Conservation (phyloP, 2,329 filamentous ascomycete genomes). For the Epichloe gansuensis region DNA sequence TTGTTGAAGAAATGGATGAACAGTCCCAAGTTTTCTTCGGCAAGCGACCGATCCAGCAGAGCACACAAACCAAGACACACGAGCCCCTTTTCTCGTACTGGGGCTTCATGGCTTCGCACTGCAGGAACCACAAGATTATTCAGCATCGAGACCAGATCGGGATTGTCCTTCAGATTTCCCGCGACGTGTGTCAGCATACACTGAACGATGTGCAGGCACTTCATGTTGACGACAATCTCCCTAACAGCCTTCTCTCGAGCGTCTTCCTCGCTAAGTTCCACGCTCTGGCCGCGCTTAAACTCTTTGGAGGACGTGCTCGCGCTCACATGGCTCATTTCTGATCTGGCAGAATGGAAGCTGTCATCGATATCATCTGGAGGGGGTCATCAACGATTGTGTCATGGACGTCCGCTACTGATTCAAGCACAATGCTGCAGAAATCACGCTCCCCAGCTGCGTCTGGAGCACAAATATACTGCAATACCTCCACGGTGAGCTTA, state of each 20-base stretch:
- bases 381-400: constrained; percentile 77
- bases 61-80: constrained; percentile 85
- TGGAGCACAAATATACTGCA: constrained; percentile 71
- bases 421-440: constrained; percentile 75
- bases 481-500: constrained; percentile 69
- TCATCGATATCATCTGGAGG: constrained; percentile 44
- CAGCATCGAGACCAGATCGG: constrained; percentile 89
- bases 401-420: constrained; percentile 92
- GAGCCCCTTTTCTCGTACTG: constrained; percentile 81
- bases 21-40: constrained; percentile 79
- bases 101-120: constrained; percentile 83
- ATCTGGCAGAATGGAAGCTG: constrained; percentile 88
- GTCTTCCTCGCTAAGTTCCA: constrained; percentile 48
- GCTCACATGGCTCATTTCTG: constrained; percentile 61
- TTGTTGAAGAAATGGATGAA: constrained; percentile 96
- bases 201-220: constrained; percentile 92
- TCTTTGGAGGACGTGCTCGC: constrained; percentile 42
- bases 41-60: constrained; percentile 79
- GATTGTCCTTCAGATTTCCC: constrained; percentile 77
- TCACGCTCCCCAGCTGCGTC: constrained; percentile 65
- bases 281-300: constrained; percentile 27
- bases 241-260: constrained; percentile 64
- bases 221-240: constrained; percentile 96
- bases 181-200: constrained; percentile 94
- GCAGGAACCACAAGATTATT: constrained; percentile 95